Percentiles rank a stretch among this genome's conserved stretches.
Conservation (phyloP, 2,329 filamentous ascomycete species). For the Fusarium continuum region DNA sequence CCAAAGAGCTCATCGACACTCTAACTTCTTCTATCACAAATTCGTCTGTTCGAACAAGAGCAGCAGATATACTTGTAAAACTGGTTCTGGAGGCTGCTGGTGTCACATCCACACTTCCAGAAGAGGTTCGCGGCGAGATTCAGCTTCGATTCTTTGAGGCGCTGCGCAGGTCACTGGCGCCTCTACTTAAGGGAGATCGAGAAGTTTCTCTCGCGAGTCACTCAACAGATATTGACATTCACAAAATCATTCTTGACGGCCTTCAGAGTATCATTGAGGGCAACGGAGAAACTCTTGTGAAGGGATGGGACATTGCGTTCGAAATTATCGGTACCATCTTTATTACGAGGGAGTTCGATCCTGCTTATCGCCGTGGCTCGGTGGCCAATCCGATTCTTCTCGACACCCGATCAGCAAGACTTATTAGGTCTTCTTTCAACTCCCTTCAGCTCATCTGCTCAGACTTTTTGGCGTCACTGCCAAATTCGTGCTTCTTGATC, state of each 20-base stretch:
- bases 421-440: constrained; percentile 87
- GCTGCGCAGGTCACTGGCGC: constrained; percentile 66
- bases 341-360: constrained; percentile 51
- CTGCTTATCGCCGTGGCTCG: constrained; percentile 47
- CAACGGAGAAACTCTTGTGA: constrained; percentile 82
- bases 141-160: constrained; percentile 78
- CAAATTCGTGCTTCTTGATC: constrained; percentile 75
- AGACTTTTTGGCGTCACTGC: constrained; percentile 83
- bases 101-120: constrained; percentile 61
- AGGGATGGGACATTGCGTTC: constrained; percentile 88
- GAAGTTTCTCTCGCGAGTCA: constrained; percentile 66
- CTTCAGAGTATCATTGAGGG: constrained; percentile 86
- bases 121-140: constrained; percentile 65
- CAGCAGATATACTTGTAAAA: constrained; percentile 71
- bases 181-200: constrained; percentile 63
- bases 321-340: constrained; percentile 88
- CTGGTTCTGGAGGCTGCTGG: constrained; percentile 67
- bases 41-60: constrained; percentile 64
- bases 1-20: constrained; percentile 60
- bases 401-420: constrained; percentile 70
- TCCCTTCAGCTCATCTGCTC: constrained; percentile 94
- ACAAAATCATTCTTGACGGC: constrained; percentile 80
- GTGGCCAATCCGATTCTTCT: constrained; percentile 49
- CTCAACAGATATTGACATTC: constrained; percentile 78
- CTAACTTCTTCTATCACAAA: constrained; percentile 59